Conservation (phyloP, 73 alveolate species). For the Diophrys appendiculata region DNA sequence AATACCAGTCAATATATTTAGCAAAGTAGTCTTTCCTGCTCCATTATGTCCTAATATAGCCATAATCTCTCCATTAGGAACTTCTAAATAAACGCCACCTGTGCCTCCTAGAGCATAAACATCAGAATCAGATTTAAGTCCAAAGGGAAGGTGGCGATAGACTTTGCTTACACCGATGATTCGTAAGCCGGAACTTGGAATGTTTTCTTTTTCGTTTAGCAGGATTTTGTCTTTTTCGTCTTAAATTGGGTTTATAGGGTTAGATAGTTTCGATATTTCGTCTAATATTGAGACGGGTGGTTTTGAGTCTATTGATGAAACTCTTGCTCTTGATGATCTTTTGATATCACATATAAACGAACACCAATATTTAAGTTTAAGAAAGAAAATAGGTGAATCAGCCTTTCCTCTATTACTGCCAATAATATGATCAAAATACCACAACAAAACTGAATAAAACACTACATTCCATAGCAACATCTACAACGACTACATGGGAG, state of each 20-base stretch:
- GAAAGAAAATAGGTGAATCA: constrained; percentile 23
- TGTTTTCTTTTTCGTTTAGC: constrained; percentile 4
- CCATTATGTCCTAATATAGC: constrained; percentile 87
- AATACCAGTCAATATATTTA: constrained; percentile 71
- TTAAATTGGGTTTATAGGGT: not conserved
- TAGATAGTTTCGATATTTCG: not conserved
- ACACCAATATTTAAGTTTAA: constrained; percentile 31
- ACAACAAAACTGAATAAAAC: not conserved
- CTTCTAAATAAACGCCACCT: constrained; percentile 75
- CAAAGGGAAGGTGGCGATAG: constrained; percentile 25
- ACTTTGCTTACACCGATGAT: constrained; percentile 24
- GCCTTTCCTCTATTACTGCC: constrained; percentile 35
- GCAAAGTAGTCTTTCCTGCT: constrained; percentile 83
- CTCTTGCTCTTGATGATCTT: no score
- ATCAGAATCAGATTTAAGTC: constrained; percentile 30
- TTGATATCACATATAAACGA: not conserved
- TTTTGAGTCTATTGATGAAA: no score
- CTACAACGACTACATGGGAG: not conserved
- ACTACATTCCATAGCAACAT: not conserved
- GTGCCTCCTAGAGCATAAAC: constrained; percentile 37
- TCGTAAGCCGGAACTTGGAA: constrained; percentile 15
- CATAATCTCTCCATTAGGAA: constrained; percentile 51
- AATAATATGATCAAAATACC: constrained; percentile 43
- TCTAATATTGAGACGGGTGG: no score
- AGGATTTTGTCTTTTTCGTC: constrained; percentile 19